A percentile compares a stretch with the other conserved stretches of the same genome.
Evolutionary conservation across 345 rosid species (phyloP).

Genomic region (Rhodamnia argentea): DNA sequence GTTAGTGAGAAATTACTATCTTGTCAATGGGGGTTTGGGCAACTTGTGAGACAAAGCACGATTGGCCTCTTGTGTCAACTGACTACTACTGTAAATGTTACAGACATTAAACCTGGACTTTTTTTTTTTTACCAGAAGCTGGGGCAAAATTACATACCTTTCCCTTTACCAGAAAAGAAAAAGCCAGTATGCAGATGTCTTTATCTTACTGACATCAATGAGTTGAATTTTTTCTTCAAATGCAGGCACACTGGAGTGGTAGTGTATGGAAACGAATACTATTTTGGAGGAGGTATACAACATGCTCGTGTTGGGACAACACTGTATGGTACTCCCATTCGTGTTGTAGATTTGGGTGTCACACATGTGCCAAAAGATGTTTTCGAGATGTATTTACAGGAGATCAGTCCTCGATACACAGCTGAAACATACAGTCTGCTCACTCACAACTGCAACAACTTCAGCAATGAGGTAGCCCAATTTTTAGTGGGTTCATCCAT

Average conservation of each 20-base stretch:
- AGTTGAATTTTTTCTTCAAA: background rate
- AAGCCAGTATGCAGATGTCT: background rate
- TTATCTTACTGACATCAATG: background rate
- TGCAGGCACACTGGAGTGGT: slow-evolving; percentile 90
- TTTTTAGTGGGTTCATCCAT: slow-evolving; percentile 75
- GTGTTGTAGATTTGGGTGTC: slow-evolving; percentile 61
- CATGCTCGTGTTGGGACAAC: slow-evolving; percentile 51
- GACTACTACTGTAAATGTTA: background rate
- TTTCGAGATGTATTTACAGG: slow-evolving; percentile 80
- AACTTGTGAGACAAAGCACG: background rate
- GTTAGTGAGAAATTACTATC: background rate
- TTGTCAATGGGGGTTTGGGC: background rate
- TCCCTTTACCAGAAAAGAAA: background rate
- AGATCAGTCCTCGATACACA: slow-evolving; percentile 79
- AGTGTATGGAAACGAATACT: slow-evolving; percentile 79
- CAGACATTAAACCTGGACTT: background rate
- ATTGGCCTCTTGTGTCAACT: background rate
- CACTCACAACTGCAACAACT: slow-evolving; percentile 88
- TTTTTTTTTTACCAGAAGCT: background rate
- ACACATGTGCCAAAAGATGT: slow-evolving; percentile 82
- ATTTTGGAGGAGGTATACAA: slow-evolving; percentile 89
- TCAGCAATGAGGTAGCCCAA: slow-evolving; percentile 83
- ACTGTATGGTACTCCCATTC: slow-evolving; percentile 67
- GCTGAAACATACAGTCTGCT: slow-evolving; percentile 76
- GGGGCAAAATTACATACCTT: background rate